phyloP scores from a whole-genome alignment of 2,329 filamentous ascomycete species.

The Fusarium heterosporum region DNA sequence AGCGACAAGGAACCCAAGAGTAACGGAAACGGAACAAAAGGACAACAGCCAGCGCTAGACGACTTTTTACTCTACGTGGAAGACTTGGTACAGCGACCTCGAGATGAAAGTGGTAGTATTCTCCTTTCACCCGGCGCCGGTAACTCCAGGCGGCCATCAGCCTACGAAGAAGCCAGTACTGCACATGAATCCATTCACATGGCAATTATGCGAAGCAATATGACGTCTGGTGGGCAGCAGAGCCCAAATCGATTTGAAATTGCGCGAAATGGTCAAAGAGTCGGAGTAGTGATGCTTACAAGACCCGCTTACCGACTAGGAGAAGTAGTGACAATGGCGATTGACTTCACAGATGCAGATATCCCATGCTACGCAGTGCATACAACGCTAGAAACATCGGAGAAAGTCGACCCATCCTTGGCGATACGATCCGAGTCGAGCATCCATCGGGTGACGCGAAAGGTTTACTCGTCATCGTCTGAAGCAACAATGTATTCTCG shows the following conservation, averaged over 20 bases:
- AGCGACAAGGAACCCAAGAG: constrained; percentile 45
- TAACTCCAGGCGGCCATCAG: constrained; percentile 66
- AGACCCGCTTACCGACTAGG: constrained; percentile 90
- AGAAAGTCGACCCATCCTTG: constrained; percentile 82
- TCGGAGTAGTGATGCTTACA: constrained; percentile 89
- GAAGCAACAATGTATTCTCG: constrained; percentile 87
- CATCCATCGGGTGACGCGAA: constrained; percentile 87
- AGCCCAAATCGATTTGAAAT: constrained; percentile 97
- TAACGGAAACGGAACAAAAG: constrained; percentile 47
- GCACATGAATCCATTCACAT: constrained; percentile 91
- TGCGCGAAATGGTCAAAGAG: constrained; percentile 88
- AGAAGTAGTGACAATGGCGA: constrained; percentile 83
- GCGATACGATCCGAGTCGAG: constrained; percentile 88
- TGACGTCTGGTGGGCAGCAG: constrained; percentile 74
- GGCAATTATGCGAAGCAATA: constrained; percentile 86
- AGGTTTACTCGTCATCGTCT: constrained; percentile 79
- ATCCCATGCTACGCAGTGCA: constrained; percentile 89
- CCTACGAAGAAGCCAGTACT: constrained; percentile 67
- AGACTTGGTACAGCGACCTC: constrained; percentile 73
- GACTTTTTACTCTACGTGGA: constrained; percentile 84
- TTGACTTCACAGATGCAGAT: constrained; percentile 84
- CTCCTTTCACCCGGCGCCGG: constrained; percentile 76
- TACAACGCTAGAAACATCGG: constrained; percentile 85
- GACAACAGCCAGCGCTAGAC: constrained; percentile 60
- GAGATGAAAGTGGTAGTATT: constrained; percentile 65